Evolutionary conservation across 108 stramenopile genomes (phyloP).

Genomic region (Chaetoceros tenuissimus): DNA sequence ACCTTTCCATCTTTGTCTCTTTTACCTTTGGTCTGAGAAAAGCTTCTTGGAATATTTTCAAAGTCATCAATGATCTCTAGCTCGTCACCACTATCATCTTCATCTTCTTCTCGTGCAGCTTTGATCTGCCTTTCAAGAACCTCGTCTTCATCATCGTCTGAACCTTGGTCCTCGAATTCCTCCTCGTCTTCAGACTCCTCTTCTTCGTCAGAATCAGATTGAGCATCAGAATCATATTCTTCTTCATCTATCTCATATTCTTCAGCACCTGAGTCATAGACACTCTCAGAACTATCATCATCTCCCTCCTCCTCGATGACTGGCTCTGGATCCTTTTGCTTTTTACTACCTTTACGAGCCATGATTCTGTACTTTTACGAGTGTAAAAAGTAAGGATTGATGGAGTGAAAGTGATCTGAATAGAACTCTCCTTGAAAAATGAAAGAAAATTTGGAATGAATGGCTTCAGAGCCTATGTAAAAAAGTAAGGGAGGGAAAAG

Average conservation of each 20-base stretch:
- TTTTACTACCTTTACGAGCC: too few species aligned
- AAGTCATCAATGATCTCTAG: constrained; percentile 58
- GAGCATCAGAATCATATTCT: constrained; percentile 25
- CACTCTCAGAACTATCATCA: not conserved
- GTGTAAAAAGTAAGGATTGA: too few species aligned
- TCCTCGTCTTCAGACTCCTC: constrained; percentile 31
- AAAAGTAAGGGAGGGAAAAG: too few species aligned
- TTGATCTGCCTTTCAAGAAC: constrained; percentile 35
- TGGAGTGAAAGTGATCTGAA: too few species aligned
- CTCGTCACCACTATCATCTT: constrained; percentile 48
- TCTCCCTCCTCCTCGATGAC: not conserved
- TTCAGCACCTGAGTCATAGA: constrained; percentile 1
- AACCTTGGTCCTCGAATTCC: constrained; percentile 83
- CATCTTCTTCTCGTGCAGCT: constrained; percentile 20
- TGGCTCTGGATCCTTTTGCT: not conserved
- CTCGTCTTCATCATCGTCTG: constrained; percentile 78
- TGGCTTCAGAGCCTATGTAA: too few species aligned
- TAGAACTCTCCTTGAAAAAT: too few species aligned
- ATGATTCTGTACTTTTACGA: too few species aligned
- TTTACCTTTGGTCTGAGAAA: constrained; percentile 19
- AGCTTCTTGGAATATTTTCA: constrained; percentile 38
- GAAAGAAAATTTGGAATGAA: too few species aligned
- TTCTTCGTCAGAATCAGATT: constrained; percentile 28
- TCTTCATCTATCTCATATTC: constrained; percentile 29
- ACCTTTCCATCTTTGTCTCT: constrained; percentile 13